Conservation (phyloP, 345 rosid genomes). For the Trapa incisa region DNA sequence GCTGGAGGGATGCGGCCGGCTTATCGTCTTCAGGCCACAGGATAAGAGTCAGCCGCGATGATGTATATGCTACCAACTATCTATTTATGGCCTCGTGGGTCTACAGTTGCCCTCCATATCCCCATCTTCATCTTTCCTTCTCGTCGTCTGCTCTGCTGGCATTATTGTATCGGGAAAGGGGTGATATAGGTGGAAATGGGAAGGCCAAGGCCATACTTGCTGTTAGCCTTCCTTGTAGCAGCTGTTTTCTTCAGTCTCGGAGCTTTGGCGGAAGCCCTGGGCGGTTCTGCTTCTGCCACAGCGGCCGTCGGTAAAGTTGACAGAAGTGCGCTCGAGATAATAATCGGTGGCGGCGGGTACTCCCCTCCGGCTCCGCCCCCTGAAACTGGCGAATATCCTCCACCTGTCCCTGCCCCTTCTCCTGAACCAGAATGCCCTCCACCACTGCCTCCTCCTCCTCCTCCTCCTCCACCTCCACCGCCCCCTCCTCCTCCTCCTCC, state of each 20-base stretch:
- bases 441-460: not conserved
- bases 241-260: not conserved
- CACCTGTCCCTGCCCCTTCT: not conserved
- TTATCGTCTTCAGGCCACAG: not conserved
- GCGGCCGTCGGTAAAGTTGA: not conserved
- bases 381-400: not conserved
- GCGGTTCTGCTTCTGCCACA: not conserved
- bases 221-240: not conserved
- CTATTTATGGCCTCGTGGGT: not conserved
- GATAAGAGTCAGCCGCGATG: too few species aligned
- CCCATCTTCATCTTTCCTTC: not conserved
- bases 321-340: constrained; percentile 7
- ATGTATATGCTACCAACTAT: not conserved
- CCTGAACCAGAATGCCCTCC: not conserved
- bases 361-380: constrained; percentile 12
- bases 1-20: not conserved
- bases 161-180: not conserved
- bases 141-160: not conserved
- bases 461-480: accelerated
- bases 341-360: constrained; percentile 3
- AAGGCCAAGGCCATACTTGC: not conserved
- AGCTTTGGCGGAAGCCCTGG: not conserved
- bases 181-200: not conserved
- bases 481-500: not conserved
- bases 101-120: not conserved